Percentiles rank a stretch among this genome's conserved stretches.
These are phyloP conservation scores for Cryptosporidium parvum DNA, from an alignment of 169 alveolate species.

Conservation along the genomic window DNA sequence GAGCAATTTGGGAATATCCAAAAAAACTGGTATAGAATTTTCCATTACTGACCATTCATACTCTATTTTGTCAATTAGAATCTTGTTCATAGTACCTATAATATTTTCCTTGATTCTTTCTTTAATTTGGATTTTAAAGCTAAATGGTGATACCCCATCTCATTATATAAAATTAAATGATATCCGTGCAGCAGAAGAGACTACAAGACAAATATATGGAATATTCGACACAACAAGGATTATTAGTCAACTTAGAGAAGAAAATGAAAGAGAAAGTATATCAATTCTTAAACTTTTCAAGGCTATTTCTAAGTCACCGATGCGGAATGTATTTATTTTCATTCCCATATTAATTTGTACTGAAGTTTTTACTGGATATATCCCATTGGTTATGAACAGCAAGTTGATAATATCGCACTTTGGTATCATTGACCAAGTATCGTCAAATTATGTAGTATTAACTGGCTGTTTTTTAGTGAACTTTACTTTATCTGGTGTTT, in stretches of 20 bases:
- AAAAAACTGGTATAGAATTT: not conserved
- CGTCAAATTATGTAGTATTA: slow-evolving; percentile 22
- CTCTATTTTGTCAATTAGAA: slow-evolving; percentile 19
- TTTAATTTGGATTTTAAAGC: slow-evolving; percentile 24
- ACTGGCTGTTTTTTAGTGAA: slow-evolving; percentile 59
- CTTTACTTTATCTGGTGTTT: slow-evolving; percentile 50
- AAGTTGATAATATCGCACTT: not conserved
- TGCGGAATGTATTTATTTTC: slow-evolving; percentile 22
- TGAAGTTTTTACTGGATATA: slow-evolving; percentile 54
- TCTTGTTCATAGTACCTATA: slow-evolving; percentile 22
- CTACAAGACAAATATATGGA: slow-evolving; percentile 39
- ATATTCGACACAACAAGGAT: slow-evolving; percentile 35
- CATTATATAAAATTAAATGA: slow-evolving; percentile 22
- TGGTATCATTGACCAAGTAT: slow-evolving; percentile 1
- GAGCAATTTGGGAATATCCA: not conserved
- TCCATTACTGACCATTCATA: not conserved
- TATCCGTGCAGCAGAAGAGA: slow-evolving; percentile 42
- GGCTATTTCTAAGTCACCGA: slow-evolving; percentile 8
- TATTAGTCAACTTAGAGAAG: slow-evolving; percentile 30
- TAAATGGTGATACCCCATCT: slow-evolving; percentile 52
- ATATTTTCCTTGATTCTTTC: slow-evolving; percentile 5
- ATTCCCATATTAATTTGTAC: slow-evolving; percentile 28
- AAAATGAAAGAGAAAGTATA: not conserved
- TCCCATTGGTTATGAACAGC: slow-evolving; percentile 13
- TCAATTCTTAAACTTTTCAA: slow-evolving; percentile 1